Base-by-base conservation (phyloP, 1,284 basidiomycete genomes). In the Cryptococcus deneoformans region DNA sequence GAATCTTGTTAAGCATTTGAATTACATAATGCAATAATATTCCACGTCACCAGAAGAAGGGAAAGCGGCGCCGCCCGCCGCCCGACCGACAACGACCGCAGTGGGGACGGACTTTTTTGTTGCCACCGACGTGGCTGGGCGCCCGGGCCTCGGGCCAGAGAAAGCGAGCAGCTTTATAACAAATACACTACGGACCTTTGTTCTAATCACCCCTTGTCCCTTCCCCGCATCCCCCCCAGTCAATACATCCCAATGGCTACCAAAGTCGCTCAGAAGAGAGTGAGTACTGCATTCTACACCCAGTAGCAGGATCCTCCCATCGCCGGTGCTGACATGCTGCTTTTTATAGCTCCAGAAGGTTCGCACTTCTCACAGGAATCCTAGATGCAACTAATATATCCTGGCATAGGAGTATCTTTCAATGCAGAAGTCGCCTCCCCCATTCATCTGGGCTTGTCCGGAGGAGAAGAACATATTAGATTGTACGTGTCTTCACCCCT, bases 401-500 rank as follows among this genome's bases (percentile, higher is more conserved):
- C 92, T 29, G 64, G 81, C 82, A 46, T 92, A 95, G 79, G 93
- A 97, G 82, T 94, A 89, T 78, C 84, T 91, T 71, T 80, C 84
- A 52, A 96, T 97, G 92, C 92, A 94, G 79, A 89, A 82, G 73
- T 89, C 92, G 61, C 90, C 93, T 34, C 93, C 93, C 2, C 92
- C 92, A 58, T 95, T 92, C 77, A 87, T 95, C 48, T 94, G 90
- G 87, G 92, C 92, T 45, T 84, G 85, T 46, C 93, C 93, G 35
- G 91, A 95, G 68, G 93, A 96, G 83, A 94, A 92, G 85, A 94
- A 97, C 77, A 93, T 96, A 64, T 79, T 96, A 47, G 75, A 78
- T 61, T 78, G 77, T 78, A 59, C 65, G 77, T 68, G n/a, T 5
- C 11, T 29, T 29, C 29, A 29, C 29, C 5, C 29, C 29, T 29